These are phyloP conservation scores for Meripilus lineatus DNA, from an alignment of 1,284 basidiomycete species.

Conservation along the genomic window DNA sequence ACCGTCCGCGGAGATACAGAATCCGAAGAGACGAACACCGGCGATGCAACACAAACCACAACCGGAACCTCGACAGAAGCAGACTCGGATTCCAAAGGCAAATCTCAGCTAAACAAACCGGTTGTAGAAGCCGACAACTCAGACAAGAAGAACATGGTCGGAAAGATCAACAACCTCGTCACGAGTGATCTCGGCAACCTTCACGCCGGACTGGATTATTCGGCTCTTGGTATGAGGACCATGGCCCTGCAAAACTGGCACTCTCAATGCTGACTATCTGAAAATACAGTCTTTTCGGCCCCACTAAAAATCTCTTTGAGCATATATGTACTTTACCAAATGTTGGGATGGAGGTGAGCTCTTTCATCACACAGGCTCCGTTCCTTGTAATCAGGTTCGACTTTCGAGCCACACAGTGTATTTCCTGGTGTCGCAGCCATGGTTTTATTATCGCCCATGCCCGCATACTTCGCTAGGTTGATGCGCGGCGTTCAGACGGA, in stretches of 20 bases:
- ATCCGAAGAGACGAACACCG: too few species aligned
- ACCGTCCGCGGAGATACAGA: too few species aligned
- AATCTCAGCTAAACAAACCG: too few species aligned
- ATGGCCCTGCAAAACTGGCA: background rate
- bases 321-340: conserved; percentile 37
- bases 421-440: conserved; percentile 50
- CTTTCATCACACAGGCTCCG: background rate
- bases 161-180: background rate
- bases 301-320: conserved; percentile 32
- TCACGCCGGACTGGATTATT: conserved; percentile 28
- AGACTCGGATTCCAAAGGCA: too few species aligned
- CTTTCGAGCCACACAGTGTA: conserved; percentile 24
- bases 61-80: too few species aligned
- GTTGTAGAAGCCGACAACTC: too few species aligned
- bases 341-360: conserved; percentile 43
- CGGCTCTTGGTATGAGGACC: conserved; percentile 12
- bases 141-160: background rate
- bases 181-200: conserved; percentile 30
- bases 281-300: conserved; percentile 21
- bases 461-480: conserved; percentile 29
- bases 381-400: background rate
- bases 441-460: conserved; percentile 46
- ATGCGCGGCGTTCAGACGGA: conserved; percentile 26
- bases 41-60: too few species aligned
- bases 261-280: conserved; percentile 17